Evolutionary conservation across 1,284 basidiomycete genomes (phyloP), one percentile per base, ranked within the genome.

Genomic region (Earliella scabrosa): DNA sequence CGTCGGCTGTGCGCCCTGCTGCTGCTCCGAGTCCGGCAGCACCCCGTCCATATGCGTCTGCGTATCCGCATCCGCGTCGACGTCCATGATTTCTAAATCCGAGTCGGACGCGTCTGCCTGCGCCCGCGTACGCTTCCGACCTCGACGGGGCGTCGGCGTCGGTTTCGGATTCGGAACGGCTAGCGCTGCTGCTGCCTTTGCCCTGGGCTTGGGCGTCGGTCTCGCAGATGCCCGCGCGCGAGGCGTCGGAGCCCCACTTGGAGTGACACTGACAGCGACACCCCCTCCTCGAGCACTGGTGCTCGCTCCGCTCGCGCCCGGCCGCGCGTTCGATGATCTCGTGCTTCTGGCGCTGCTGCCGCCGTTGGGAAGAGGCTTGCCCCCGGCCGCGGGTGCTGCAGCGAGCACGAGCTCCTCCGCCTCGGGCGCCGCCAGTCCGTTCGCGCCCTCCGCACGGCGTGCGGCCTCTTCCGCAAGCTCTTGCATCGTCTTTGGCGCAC

Each of bases 401-500:
- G 27, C 43, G 20, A 49, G 36, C n/a, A 40, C 4, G 48, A 52
- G 50, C 27, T 50, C 52, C 23, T 52, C 52, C n/a, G n/a, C n/a
- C 29, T 50, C 63, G 39, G 40, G 52, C 35, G 58, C 20, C 24
- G 46, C 38, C 47, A 26, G 50, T 41, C 24, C 43, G 47, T 48
- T 31, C 18, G 46, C 45, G 51, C 45, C 40, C 45, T 34, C 54
- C 54, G 50, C 58, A 36, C 45, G 64, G 31, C 49, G 63, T 14
- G 69, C 72, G 21, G 70, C 65, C 41, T 63, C 79, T 60, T 85
- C 83, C 13, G 87, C 88, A 35, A 91, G 75, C 63, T 89, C 81
- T 24, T 77, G 77, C 85, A 92, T 86, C 16, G 84, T 82, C 70
- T 81, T 85, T 16, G 84, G 85, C 9, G 68, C 68, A 27, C 67